Evolutionary conservation across 257 asterid genomes (phyloP).

Genomic region (Leonotis leonurus): DNA sequence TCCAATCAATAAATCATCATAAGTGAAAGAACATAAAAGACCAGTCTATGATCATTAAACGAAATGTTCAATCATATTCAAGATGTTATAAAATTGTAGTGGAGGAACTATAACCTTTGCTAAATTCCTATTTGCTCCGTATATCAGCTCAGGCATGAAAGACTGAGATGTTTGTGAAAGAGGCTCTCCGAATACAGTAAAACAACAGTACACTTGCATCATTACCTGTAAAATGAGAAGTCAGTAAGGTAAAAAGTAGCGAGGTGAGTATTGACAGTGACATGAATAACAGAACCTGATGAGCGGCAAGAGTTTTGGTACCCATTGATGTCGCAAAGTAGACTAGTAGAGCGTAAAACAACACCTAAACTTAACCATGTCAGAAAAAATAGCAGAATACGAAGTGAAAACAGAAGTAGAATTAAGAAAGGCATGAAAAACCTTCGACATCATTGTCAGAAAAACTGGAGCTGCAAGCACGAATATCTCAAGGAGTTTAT

Average conservation of each 20-base stretch:
- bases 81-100: neutral
- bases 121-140: constrained; percentile 73
- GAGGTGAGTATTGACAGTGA: neutral
- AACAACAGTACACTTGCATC: constrained; percentile 78
- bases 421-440: constrained; percentile 24
- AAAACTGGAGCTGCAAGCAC: constrained; percentile 91
- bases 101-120: constrained; percentile 49
- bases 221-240: constrained; percentile 50
- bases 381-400: constrained; percentile 18
- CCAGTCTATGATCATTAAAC: neutral
- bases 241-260: neutral
- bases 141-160: constrained; percentile 83
- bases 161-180: constrained; percentile 97
- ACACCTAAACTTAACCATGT: constrained; percentile 42
- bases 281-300: constrained; percentile 51
- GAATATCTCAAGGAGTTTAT: constrained; percentile 64
- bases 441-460: constrained; percentile 92
- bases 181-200: constrained; percentile 89
- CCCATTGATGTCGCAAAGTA: constrained; percentile 91
- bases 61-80: neutral
- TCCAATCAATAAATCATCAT: constrained; percentile 2
- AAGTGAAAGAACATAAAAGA: neutral
- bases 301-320: constrained; percentile 74
- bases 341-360: constrained; percentile 79
- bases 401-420: neutral